A percentile compares a stretch with the other conserved stretches of the same genome.
Conservation (phyloP, 148 eudicot genomes). For the Selenicereus undatus region DNA sequence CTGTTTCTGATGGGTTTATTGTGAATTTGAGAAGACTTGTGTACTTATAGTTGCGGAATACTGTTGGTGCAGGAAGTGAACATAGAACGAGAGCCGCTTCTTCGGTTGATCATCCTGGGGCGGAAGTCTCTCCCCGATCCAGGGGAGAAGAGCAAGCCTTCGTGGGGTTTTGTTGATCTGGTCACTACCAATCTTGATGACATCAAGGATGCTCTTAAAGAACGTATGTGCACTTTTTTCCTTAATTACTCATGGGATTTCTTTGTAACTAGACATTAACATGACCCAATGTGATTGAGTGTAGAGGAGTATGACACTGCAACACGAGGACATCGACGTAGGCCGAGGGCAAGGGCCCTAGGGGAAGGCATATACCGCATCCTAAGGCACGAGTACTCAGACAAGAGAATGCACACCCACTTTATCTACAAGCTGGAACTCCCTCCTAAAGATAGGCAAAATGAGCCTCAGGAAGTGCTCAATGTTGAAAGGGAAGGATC, state of each 20-base stretch:
- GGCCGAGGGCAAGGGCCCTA: conserved; percentile 46
- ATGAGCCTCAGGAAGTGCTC: conserved; percentile 46
- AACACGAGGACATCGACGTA: conserved; percentile 63
- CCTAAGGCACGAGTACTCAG: conserved; percentile 44
- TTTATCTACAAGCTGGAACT: conserved; percentile 70
- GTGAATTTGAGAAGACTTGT: neutral
- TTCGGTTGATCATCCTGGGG: conserved; percentile 59
- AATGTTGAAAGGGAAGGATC: conserved; percentile 60
- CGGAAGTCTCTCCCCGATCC: conserved; percentile 64
- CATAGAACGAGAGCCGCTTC: conserved; percentile 42
- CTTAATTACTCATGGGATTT: no score
- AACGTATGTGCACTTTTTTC: conserved; percentile 23
- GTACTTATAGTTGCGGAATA: neutral
- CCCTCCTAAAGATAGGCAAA: conserved; percentile 36
- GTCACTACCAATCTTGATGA: conserved; percentile 54
- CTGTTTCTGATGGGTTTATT: neutral
- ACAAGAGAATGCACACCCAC: conserved; percentile 53
- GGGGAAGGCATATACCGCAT: conserved; percentile 79
- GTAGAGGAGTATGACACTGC: conserved; percentile 62
- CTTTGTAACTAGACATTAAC: neutral
- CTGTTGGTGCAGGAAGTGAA: conserved; percentile 40
- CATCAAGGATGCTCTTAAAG: conserved; percentile 50
- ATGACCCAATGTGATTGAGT: neutral
- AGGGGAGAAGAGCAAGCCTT: conserved; percentile 39
- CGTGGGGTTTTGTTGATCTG: conserved; percentile 74